Conservation (phyloP, 208 protist genomes). For the Strigomonas oncopelti region DNA sequence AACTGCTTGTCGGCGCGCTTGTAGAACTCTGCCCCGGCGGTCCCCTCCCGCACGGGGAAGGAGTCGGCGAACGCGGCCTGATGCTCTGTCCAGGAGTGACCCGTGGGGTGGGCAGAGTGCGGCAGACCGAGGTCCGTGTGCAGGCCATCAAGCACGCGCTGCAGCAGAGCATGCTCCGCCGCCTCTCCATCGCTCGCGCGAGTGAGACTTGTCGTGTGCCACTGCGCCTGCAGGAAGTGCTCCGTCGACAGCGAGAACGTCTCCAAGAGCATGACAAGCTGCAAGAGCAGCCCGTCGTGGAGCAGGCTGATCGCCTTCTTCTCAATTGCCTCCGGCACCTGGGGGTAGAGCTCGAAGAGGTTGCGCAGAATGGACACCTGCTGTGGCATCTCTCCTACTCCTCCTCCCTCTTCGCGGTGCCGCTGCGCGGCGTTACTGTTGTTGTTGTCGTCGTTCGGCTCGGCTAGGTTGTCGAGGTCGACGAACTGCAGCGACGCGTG, state of each 20-base stretch:
- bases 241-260: constrained; percentile 30
- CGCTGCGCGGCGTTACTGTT: no score
- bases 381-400: background rate
- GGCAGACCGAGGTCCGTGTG: constrained; percentile 69
- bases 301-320: constrained; percentile 20
- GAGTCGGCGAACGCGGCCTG: no score
- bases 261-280: constrained; percentile 24
- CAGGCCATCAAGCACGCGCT: constrained; percentile 41
- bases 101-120: constrained; percentile 19
- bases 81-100: background rate
- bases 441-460: background rate
- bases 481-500: background rate
- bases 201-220: background rate
- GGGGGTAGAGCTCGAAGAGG: constrained; percentile 10
- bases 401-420: background rate
- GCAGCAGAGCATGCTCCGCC: no score
- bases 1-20: background rate
- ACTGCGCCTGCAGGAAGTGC: constrained; percentile 23
- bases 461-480: background rate
- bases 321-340: constrained; percentile 14
- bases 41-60: no score
- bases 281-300: constrained; percentile 21
- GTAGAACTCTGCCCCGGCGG: no score
- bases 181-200: no score
- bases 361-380: background rate